These are phyloP conservation scores for Yarrowia hollandica DNA, from an alignment of 805 yeast species.

Conservation along the genomic window DNA sequence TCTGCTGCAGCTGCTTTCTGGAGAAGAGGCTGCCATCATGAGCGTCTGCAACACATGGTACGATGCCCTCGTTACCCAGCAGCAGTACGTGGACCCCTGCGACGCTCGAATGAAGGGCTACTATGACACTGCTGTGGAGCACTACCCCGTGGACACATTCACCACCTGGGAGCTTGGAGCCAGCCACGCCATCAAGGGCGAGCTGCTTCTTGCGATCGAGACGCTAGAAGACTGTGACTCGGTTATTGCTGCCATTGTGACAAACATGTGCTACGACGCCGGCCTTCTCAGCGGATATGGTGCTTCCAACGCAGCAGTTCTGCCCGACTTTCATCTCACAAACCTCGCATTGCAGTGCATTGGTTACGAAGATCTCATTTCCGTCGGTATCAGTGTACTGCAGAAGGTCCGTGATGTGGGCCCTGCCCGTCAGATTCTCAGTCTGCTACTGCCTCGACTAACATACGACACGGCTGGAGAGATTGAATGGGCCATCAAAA, in stretches of 20 bases:
- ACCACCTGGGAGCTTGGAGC: conserved; percentile 38
- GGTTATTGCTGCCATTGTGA: conserved; percentile 38
- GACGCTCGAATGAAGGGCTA: conserved; percentile 37
- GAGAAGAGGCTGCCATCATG: conserved; percentile 38
- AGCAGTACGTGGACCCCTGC: conserved; percentile 39
- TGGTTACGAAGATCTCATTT: conserved; percentile 30
- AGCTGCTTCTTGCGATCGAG: conserved; percentile 35
- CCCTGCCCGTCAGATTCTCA: conserved; percentile 16
- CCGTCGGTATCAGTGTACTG: conserved; percentile 2
- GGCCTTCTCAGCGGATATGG: conserved; percentile 38
- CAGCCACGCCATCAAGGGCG: conserved; percentile 37
- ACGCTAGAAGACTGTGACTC: conserved; percentile 36
- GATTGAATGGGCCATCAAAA: conserved; percentile 5
- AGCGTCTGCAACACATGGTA: conserved; percentile 39
- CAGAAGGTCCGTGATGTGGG: background rate
- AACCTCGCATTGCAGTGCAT: conserved; percentile 31
- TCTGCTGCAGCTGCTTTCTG: conserved; percentile 37
- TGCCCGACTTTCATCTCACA: conserved; percentile 17
- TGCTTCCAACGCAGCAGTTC: conserved; percentile 11
- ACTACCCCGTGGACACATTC: conserved; percentile 37
- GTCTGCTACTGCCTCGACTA: conserved; percentile 7
- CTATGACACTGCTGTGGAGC: conserved; percentile 33
- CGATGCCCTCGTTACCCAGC: conserved; percentile 39
- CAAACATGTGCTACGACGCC: conserved; percentile 38
- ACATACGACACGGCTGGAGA: background rate